Evolutionary conservation across 805 yeast species (phyloP).

Genomic region (Zygosaccharomyces bailii): DNA sequence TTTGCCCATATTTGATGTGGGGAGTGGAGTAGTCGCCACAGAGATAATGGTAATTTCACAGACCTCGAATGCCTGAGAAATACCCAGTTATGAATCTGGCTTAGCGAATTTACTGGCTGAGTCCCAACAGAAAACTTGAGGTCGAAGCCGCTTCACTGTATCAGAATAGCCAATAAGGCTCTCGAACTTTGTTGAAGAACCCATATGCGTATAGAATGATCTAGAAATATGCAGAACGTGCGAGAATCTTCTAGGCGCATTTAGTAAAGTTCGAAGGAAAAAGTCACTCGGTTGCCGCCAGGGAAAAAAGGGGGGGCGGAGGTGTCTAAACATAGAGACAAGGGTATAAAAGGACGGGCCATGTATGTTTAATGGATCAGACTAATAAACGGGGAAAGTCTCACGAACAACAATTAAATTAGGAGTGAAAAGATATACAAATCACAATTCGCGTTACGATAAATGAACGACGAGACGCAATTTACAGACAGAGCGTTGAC

Average conservation of each 20-base stretch:
- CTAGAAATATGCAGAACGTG: slow-evolving; percentile 10
- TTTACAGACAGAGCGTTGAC: slow-evolving; percentile 91
- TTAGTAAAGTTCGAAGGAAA: background rate
- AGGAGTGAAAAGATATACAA: no score
- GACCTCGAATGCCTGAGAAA: background rate
- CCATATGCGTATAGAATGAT: slow-evolving; percentile 11
- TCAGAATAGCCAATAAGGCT: background rate
- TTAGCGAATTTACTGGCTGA: no score
- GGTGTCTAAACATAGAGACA: background rate
- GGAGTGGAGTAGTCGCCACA: no score
- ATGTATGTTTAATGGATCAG: background rate
- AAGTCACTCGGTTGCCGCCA: background rate
- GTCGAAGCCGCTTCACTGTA: background rate
- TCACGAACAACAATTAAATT: no score
- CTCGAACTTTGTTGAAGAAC: background rate
- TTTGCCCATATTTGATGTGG: no score
- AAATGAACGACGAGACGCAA: slow-evolving; percentile 53
- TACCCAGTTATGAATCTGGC: no score
- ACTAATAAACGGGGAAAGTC: no score
- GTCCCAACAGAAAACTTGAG: background rate
- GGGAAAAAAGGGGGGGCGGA: background rate
- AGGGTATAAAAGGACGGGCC: background rate
- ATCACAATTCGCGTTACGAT: slow-evolving; percentile 3
- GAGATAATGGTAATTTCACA: no score
- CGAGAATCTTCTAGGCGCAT: slow-evolving; percentile 1